These are phyloP conservation scores for Hura crepitans DNA, from an alignment of 441 rosid species.

Conservation along the genomic window DNA sequence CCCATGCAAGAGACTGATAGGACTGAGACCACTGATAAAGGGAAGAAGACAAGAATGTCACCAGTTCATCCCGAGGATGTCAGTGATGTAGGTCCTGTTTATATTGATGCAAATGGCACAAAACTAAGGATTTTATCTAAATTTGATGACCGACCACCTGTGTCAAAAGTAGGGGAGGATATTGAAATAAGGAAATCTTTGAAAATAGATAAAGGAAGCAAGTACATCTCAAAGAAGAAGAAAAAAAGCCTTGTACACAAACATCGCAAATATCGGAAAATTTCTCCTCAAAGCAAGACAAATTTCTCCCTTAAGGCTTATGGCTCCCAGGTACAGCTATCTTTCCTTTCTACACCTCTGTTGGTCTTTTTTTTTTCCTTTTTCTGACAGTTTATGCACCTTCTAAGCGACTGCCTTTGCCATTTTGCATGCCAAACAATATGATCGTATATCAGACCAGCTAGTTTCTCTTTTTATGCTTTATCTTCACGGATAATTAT, in stretches of 20 bases:
- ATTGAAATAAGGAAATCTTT: constrained; percentile 39
- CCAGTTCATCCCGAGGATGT: constrained; percentile 40
- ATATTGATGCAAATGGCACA: constrained; percentile 78
- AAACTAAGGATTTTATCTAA: constrained; percentile 77
- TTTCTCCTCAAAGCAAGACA: constrained; percentile 50
- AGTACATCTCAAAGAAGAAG: constrained; percentile 49
- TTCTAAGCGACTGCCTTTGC: constrained; percentile 7
- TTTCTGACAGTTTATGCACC: constrained; percentile 10
- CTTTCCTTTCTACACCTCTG: constrained; percentile 11
- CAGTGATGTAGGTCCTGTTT: constrained; percentile 73
- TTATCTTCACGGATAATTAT: not conserved
- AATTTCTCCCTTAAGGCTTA: constrained; percentile 35
- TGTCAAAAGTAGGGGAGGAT: constrained; percentile 37
- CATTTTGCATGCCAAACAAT: not conserved
- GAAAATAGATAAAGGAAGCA: constrained; percentile 44
- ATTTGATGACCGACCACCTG: constrained; percentile 33
- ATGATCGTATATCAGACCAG: not conserved
- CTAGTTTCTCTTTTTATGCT: not conserved
- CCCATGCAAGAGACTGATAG: constrained; percentile 43
- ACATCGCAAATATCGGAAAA: constrained; percentile 48
- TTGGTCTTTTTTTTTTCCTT: constrained; percentile 4
- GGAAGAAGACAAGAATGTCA: constrained; percentile 39
- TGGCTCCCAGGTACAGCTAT: constrained; percentile 51
- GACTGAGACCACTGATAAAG: constrained; percentile 37
- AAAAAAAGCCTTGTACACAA: constrained; percentile 43